Percentiles rank a stretch among this genome's conserved stretches.
Evolutionary conservation across 768 basidiomycete genomes (phyloP).

Genomic region (Harrya chromipes): DNA sequence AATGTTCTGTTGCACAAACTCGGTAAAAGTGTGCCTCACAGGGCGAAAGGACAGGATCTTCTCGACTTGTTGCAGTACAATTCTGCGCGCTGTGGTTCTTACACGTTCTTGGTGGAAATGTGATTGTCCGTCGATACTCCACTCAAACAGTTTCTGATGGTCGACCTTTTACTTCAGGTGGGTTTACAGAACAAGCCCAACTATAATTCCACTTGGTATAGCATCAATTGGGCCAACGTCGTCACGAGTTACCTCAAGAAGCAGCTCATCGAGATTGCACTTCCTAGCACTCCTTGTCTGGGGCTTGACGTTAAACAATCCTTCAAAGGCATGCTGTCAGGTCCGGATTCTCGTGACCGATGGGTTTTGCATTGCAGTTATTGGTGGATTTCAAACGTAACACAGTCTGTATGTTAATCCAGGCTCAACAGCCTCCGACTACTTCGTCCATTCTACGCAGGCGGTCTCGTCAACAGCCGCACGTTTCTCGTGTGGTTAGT

Average conservation of each 20-base stretch:
- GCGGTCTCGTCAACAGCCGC: constrained; percentile 75
- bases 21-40: constrained; percentile 83
- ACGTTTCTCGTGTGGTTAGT: constrained; percentile 80
- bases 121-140: constrained; percentile 51
- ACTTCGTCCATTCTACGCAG: constrained; percentile 72
- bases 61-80: constrained; percentile 75
- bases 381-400: no score
- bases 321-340: constrained; percentile 76
- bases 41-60: constrained; percentile 80
- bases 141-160: not conserved
- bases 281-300: constrained; percentile 74
- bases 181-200: constrained; percentile 72
- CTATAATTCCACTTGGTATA: constrained; percentile 83
- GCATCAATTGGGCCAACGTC: constrained; percentile 76
- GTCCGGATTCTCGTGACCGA: constrained; percentile 63
- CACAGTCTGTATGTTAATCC: constrained; percentile 32
- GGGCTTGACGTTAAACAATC: constrained; percentile 80
- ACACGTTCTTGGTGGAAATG: constrained; percentile 82
- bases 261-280: constrained; percentile 70
- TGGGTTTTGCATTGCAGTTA: no score
- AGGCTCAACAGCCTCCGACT: constrained; percentile 53
- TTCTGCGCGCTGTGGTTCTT: constrained; percentile 85
- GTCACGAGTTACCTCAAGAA: constrained; percentile 82
- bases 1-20: constrained; percentile 77
- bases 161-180: constrained; percentile 41